A percentile compares a stretch with the other conserved stretches of the same genome.
phyloP scores from a whole-genome alignment of 129 eudicot species.

The Silybum marianum region DNA sequence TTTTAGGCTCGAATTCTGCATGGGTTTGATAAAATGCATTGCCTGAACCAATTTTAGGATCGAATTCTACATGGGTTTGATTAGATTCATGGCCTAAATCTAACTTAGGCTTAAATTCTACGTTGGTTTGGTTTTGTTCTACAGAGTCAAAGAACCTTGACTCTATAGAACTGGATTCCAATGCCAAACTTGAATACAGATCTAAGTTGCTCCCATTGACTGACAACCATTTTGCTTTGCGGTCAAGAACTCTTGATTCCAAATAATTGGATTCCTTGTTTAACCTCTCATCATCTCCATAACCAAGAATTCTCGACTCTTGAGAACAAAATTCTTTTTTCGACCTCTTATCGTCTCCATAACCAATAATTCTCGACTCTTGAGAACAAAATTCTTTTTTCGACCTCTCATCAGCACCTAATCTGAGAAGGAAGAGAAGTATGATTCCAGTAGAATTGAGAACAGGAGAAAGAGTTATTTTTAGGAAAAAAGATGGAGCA shows the following conservation, averaged over 20 bases:
- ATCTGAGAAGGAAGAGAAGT: slow-evolving; percentile 59
- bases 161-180: neutral
- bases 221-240: neutral
- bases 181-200: neutral
- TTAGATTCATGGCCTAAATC: too few species aligned
- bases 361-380: neutral
- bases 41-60: neutral
- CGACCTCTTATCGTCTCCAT: slow-evolving; percentile 35
- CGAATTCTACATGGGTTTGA: neutral
- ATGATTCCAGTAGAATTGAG: slow-evolving; percentile 51
- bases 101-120: neutral
- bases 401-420: slow-evolving; percentile 53
- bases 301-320: neutral
- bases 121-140: slow-evolving; percentile 2
- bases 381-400: neutral
- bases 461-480: slow-evolving; percentile 56
- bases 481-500: slow-evolving; percentile 49
- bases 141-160: neutral
- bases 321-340: neutral
- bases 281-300: slow-evolving; percentile 34
- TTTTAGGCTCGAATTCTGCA: slow-evolving; percentile 11
- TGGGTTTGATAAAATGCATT: slow-evolving; percentile 5
- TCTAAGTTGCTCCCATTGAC: neutral
- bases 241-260: slow-evolving; percentile 20
- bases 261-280: slow-evolving; percentile 6